phyloP scores from a whole-genome alignment of 805 yeast genomes.

The Komagataella phaffii region DNA sequence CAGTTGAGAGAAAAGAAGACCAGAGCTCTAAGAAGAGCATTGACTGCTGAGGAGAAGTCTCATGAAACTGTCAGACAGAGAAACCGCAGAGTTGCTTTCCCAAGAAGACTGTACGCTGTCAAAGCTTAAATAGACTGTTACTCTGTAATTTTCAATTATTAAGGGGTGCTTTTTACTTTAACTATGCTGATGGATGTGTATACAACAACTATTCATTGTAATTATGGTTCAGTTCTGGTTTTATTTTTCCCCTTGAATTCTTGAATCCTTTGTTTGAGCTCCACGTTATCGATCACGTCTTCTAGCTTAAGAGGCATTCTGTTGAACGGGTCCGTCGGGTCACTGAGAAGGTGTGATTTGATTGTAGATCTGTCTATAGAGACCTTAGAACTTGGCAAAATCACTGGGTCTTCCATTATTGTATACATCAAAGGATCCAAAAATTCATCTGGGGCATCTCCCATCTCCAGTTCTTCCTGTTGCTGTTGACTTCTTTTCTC shows the following conservation, averaged over 20 bases:
- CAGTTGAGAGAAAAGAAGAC: constrained; percentile 99
- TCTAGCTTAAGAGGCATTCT: constrained; percentile 83
- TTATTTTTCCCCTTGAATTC: constrained; percentile 36
- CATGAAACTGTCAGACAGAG: constrained; percentile 77
- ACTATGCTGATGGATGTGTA: background rate
- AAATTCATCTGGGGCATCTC: constrained; percentile 93
- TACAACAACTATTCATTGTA: background rate
- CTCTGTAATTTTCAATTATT: background rate
- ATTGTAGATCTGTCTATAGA: constrained; percentile 84
- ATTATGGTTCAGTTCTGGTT: background rate
- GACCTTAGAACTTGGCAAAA: constrained; percentile 76
- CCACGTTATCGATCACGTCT: constrained; percentile 72
- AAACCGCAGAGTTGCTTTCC: constrained; percentile 92
- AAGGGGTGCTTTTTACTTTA: background rate
- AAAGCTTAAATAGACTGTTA: constrained; percentile 58
- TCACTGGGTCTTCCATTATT: constrained; percentile 91
- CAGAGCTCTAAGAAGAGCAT: constrained; percentile 97
- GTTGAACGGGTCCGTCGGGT: constrained; percentile 94
- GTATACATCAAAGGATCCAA: constrained; percentile 96
- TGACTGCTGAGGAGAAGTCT: constrained; percentile 77
- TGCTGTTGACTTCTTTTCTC: constrained; percentile 47
- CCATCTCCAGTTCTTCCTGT: constrained; percentile 76
- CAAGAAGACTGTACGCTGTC: constrained; percentile 96
- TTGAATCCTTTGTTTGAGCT: constrained; percentile 46
- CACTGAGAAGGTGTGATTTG: constrained; percentile 86